Percentiles rank a stretch among this genome's conserved stretches.
Evolutionary conservation across 371 early-diverging fungal genomes (phyloP).

Genomic region (Actinomortierella ambigua): DNA sequence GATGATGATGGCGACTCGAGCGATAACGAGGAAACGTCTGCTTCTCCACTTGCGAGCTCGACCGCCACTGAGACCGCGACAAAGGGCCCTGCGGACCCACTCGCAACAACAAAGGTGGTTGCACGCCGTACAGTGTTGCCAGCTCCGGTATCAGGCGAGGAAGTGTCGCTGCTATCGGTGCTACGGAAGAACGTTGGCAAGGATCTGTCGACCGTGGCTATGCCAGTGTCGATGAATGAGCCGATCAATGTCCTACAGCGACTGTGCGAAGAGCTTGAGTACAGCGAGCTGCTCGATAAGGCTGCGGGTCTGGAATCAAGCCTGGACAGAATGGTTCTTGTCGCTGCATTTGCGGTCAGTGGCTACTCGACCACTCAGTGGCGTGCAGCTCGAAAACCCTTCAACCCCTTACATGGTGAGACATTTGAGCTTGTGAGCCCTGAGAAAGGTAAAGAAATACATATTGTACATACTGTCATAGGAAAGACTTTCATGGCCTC

Average conservation of each 20-base stretch:
- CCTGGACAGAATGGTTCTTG: conserved; percentile 76
- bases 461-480: too few relatives aligned
- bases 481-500: background rate
- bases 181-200: conserved; percentile 95
- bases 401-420: conserved; percentile 94
- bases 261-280: conserved; percentile 93
- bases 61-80: conserved; percentile 4
- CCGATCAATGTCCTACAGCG: conserved; percentile 91
- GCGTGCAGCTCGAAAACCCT: conserved; percentile 89
- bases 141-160: conserved; percentile 75
- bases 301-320: conserved; percentile 69
- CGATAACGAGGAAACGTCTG: conserved; percentile 42
- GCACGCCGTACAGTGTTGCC: conserved; percentile 69
- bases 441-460: conserved; percentile 63
- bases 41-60: background rate
- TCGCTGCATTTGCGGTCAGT: conserved; percentile 86
- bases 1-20: conserved; percentile 36
- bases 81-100: background rate
- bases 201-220: conserved; percentile 90
- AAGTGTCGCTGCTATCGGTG: conserved; percentile 83
- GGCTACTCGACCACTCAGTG: conserved; percentile 82
- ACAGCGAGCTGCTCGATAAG: conserved; percentile 78
- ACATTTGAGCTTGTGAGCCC: conserved; percentile 88
- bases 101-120: background rate
- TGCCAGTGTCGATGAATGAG: conserved; percentile 96